Conservation (phyloP, 495 filamentous ascomycete genomes). For the Hyaloscypha finlandica region DNA sequence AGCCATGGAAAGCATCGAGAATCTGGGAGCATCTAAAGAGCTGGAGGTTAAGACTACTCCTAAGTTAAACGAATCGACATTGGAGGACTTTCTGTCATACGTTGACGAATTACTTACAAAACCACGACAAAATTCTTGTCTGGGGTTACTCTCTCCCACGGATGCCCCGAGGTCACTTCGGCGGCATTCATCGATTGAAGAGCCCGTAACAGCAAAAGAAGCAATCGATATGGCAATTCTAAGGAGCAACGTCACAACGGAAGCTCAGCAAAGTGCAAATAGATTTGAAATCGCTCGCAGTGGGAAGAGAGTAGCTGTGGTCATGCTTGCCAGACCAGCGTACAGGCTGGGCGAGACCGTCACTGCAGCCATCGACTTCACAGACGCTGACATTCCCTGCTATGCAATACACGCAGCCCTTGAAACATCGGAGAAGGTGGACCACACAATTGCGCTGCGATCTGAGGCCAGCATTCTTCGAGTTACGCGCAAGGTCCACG, state of each 20-base stretch:
- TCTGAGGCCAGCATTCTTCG: constrained; percentile 80
- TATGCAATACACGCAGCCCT: constrained; percentile 76
- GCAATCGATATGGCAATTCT: constrained; percentile 91
- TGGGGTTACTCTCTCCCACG: constrained; percentile 70
- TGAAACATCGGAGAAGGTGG: constrained; percentile 79
- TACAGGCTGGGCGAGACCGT: constrained; percentile 90
- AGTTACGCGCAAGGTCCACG: constrained; percentile 79
- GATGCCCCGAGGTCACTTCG: constrained; percentile 50
- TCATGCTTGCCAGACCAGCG: constrained; percentile 86
- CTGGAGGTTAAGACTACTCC: constrained; percentile 35
- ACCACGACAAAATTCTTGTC: constrained; percentile 51
- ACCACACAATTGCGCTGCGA: constrained; percentile 76
- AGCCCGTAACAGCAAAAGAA: constrained; percentile 68
- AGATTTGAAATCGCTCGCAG: constrained; percentile 93
- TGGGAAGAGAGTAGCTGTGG: constrained; percentile 78
- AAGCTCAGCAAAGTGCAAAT: constrained; percentile 69
- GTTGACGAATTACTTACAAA: constrained; percentile 77
- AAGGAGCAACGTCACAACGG: constrained; percentile 63
- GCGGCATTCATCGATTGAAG: constrained; percentile 51
- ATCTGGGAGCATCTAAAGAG: constrained; percentile 15
- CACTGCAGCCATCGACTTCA: constrained; percentile 79
- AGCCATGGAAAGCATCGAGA: constrained; percentile 43
- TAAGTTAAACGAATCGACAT: constrained; percentile 31
- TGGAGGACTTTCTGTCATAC: constrained; percentile 72
- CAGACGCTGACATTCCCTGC: constrained; percentile 69